phyloP scores from a whole-genome alignment of 148 eudicot genomes.

The Cornus controversa region DNA sequence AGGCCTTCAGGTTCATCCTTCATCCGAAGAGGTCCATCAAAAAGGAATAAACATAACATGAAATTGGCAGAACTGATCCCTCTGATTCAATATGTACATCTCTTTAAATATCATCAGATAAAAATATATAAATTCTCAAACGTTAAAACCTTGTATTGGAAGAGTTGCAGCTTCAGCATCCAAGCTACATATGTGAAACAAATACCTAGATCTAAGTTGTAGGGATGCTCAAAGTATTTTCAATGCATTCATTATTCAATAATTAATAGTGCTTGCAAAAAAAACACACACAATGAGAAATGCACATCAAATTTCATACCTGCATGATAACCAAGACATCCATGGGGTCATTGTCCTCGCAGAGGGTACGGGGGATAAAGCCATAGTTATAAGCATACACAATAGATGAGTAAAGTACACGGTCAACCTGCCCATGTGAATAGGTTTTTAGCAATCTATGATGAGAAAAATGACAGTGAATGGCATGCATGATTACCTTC shows the following conservation, averaged over 20 bases:
- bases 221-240: too few relatives aligned
- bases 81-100: background rate
- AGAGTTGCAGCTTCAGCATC: conserved; percentile 2
- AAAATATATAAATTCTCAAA: background rate
- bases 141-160: background rate
- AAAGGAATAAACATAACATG: too few relatives aligned
- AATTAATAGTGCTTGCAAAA: background rate
- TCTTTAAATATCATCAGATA: background rate
- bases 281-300: background rate
- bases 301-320: conserved; percentile 31
- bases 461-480: background rate
- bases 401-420: conserved; percentile 77
- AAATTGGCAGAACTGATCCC: too few relatives aligned
- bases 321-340: conserved; percentile 87
- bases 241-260: background rate
- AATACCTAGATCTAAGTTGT: background rate
- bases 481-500: conserved; percentile 43
- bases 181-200: background rate
- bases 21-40: too few relatives aligned
- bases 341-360: conserved; percentile 76
- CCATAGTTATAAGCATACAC: conserved; percentile 25
- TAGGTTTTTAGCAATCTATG: conserved; percentile 5
- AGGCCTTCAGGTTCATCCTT: too few relatives aligned
- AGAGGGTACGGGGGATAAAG: conserved; percentile 79
- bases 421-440: conserved; percentile 60